phyloP scores from a whole-genome alignment of 164 flowering plant species.

The Vitis rupestris region DNA sequence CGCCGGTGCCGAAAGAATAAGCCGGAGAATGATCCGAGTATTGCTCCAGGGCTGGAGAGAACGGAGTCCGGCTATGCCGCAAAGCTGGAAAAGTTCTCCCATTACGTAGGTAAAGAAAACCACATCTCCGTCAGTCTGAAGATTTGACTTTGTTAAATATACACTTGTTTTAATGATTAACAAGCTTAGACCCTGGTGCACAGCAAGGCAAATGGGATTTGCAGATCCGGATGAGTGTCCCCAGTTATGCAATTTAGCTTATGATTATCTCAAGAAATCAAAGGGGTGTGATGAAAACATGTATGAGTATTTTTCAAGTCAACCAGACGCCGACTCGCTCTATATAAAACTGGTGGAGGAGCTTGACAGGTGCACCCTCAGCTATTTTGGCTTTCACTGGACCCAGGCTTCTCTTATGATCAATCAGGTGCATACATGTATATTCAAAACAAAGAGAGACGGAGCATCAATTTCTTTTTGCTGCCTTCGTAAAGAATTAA shows the following conservation, averaged over 20 bases:
- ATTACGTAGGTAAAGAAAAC: slow-evolving; percentile 68
- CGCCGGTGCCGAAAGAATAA: slow-evolving; percentile 21
- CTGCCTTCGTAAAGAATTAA: not conserved
- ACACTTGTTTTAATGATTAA: too few relatives aligned
- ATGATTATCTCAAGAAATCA: slow-evolving; percentile 56
- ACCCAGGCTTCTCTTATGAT: slow-evolving; percentile 56
- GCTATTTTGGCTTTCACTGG: slow-evolving; percentile 90
- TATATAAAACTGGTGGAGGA: slow-evolving; percentile 68
- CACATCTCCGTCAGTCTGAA: too few relatives aligned
- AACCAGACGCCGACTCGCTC: slow-evolving; percentile 46
- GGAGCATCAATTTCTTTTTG: not conserved
- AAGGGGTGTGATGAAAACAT: slow-evolving; percentile 57
- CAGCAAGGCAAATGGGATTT: slow-evolving; percentile 89
- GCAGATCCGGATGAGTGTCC: slow-evolving; percentile 57
- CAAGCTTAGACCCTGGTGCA: not conserved
- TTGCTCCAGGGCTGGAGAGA: slow-evolving; percentile 42
- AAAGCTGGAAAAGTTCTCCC: slow-evolving; percentile 64
- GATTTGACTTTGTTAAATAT: too few relatives aligned
- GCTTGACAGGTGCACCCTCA: slow-evolving; percentile 73
- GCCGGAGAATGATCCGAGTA: slow-evolving; percentile 14
- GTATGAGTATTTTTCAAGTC: slow-evolving; percentile 43
- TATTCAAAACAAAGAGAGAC: not conserved
- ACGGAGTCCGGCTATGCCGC: slow-evolving; percentile 55
- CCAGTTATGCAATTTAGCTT: slow-evolving; percentile 52
- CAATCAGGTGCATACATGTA: slow-evolving; percentile 47